Conservation (phyloP, 352 stramenopile genomes). For the Phytophthora uliginosa region DNA sequence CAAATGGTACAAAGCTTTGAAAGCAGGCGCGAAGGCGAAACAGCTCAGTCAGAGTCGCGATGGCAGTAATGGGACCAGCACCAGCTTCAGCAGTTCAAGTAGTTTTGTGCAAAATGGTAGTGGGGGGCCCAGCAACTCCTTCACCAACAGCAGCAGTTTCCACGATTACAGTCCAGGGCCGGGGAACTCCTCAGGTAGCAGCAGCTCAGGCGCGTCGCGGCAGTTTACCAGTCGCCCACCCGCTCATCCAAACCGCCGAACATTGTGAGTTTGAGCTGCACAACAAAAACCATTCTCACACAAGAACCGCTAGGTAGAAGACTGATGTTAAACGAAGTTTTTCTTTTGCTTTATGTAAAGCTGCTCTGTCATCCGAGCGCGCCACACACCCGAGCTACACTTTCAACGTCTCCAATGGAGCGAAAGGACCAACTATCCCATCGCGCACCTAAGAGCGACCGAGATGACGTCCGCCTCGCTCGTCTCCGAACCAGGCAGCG, state of each 20-base stretch:
- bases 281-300: neutral
- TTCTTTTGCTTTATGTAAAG: conserved; percentile 41
- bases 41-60: conserved; percentile 71
- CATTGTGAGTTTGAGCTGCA: conserved; percentile 45
- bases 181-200: conserved; percentile 25
- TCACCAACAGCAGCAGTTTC: conserved; percentile 75
- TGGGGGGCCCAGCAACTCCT: conserved; percentile 52
- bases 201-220: conserved; percentile 25
- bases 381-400: conserved; percentile 22
- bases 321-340: conserved; percentile 32
- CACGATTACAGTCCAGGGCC: conserved; percentile 43
- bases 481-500: conserved; percentile 51
- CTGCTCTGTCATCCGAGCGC: conserved; percentile 34
- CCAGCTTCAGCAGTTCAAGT: conserved; percentile 52
- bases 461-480: conserved; percentile 59
- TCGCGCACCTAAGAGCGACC: conserved; percentile 80
- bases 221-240: conserved; percentile 49
- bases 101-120: conserved; percentile 44
- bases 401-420: conserved; percentile 26
- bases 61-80: conserved; percentile 32
- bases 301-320: neutral
- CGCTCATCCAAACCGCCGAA: conserved; percentile 76
- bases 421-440: conserved; percentile 45
- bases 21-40: conserved; percentile 86
- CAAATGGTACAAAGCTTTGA: conserved; percentile 89